Base-by-base conservation (phyloP, 2,329 filamentous ascomycete species). In the Aspergillus felis region DNA sequence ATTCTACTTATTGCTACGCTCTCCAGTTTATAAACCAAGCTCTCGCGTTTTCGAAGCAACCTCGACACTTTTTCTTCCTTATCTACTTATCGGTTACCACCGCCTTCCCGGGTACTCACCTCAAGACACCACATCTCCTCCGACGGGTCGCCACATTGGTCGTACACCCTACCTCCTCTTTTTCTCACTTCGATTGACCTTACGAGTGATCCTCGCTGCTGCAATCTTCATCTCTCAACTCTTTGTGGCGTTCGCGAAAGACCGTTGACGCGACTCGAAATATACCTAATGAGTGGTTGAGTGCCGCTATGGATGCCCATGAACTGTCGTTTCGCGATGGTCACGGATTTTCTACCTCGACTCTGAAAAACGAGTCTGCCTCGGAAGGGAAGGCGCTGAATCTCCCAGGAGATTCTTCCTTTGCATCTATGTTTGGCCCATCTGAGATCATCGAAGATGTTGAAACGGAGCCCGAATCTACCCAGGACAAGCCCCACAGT, bases 401-500 rank as follows among this genome's bases (percentile, higher is more conserved):
- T 7, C 12, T 47, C 22, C 44, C 44, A 8, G 20, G 22, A 47
- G 44, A 47, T 47, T 24, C 51, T 1, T 57, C 63, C 1, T 61
- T 64, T 50, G 53, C 54, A 20, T 68, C 65, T 8, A 56, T 68
- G 51, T 68, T 67, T 25, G 65, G 66, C 22, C 57, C 61, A 6
- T 55, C 61, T 2, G 50, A 59, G 12, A 53, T 32, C 35, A 29
- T 50, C 17, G 65, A 64, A 27, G 62, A 61, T n/a, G 57, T 52
- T 41, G 63, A 64, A 55, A 54, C 53, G 22, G 64, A 66, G 24
- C 50, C 64, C 62, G 64, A 68, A n/a, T 54, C 61, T 50, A 61
- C 67, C 54, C 61, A 64, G 51, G 56, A 59, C 52, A 51, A 59
- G 56, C 63, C 59, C 57, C 65, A 65, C 51, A 68, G 66, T 47